Evolutionary conservation across 2,329 filamentous ascomycete species (phyloP).

Genomic region (Penicillium sp.): DNA sequence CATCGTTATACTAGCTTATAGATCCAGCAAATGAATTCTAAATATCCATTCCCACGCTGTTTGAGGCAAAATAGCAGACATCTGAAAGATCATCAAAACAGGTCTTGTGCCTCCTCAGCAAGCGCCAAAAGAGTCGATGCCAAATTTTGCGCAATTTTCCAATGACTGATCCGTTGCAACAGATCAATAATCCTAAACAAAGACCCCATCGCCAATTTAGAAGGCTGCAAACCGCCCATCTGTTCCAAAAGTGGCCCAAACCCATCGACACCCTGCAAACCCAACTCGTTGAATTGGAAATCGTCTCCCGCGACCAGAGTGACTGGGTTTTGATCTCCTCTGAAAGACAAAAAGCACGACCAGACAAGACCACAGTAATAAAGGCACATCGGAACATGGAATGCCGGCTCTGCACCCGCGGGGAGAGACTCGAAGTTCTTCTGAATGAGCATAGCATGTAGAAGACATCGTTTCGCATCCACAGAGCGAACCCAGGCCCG

Average conservation of each 20-base stretch:
- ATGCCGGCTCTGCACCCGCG: conserved; percentile 4
- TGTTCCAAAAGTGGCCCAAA: conserved; percentile 2
- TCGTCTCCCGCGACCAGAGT: not conserved
- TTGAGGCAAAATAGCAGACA: not conserved
- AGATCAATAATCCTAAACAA: conserved; percentile 13
- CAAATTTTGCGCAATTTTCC: conserved; percentile 9
- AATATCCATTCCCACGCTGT: not conserved
- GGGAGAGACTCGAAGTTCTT: conserved; percentile 7
- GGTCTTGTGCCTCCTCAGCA: conserved; percentile 12
- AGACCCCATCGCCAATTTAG: conserved; percentile 5
- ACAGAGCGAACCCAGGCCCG: conserved; percentile 1
- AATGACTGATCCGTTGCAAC: conserved; percentile 11
- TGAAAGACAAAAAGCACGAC: conserved; percentile 8
- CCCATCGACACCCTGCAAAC: conserved; percentile 2
- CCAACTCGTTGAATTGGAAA: conserved; percentile 4
- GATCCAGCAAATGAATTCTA: no score
- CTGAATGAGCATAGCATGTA: conserved; percentile 11
- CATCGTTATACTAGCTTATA: no score
- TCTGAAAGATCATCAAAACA: not conserved
- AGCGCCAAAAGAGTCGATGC: conserved; percentile 9
- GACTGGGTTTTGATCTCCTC: not conserved
- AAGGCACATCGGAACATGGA: conserved; percentile 10
- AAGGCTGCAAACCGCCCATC: conserved; percentile 1
- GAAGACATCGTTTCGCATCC: conserved; percentile 8
- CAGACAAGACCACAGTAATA: conserved; percentile 11